These are phyloP conservation scores for Globisporangium mamillatum DNA, from an alignment of 352 stramenopile species.

Conservation along the genomic window DNA sequence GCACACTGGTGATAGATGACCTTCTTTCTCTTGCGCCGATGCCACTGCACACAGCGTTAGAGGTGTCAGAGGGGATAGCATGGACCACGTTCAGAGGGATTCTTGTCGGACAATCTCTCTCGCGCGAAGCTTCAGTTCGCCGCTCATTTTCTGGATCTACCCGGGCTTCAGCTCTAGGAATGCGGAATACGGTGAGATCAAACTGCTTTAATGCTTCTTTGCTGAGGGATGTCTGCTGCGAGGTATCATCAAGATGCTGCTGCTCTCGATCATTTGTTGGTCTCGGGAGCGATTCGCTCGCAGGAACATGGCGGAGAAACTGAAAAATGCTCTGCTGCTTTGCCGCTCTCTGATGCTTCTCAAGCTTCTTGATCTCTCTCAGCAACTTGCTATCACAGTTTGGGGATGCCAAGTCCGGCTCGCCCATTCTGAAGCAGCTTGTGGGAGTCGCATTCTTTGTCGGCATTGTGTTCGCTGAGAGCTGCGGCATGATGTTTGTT, in stretches of 20 bases:
- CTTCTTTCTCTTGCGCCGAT: not conserved
- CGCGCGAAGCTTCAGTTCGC: not conserved
- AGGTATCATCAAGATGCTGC: not conserved
- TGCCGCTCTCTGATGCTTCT: slow-evolving; percentile 37
- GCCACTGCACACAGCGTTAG: too few species aligned
- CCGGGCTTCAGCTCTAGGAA: not conserved
- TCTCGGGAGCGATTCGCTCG: not conserved
- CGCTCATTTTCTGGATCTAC: not conserved
- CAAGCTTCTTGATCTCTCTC: slow-evolving; percentile 47
- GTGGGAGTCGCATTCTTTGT: not conserved
- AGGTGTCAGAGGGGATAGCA: not conserved
- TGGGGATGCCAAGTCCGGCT: too few species aligned
- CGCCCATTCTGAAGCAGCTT: not conserved
- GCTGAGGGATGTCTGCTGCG: not conserved
- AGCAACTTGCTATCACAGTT: slow-evolving; percentile 38
- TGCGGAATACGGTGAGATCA: not conserved
- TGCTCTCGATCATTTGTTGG: not conserved
- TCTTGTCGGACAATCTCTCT: not conserved
- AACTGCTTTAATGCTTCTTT: not conserved
- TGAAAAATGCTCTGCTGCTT: slow-evolving; percentile 44
- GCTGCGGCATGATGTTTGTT: not conserved
- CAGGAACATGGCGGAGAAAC: slow-evolving; percentile 23
- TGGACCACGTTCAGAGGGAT: not conserved
- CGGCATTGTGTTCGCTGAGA: not conserved
- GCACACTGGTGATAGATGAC: too few species aligned